These are phyloP conservation scores for Sphaerosporella brunnea DNA, from an alignment of 495 filamentous ascomycete species.

Conservation along the genomic window DNA sequence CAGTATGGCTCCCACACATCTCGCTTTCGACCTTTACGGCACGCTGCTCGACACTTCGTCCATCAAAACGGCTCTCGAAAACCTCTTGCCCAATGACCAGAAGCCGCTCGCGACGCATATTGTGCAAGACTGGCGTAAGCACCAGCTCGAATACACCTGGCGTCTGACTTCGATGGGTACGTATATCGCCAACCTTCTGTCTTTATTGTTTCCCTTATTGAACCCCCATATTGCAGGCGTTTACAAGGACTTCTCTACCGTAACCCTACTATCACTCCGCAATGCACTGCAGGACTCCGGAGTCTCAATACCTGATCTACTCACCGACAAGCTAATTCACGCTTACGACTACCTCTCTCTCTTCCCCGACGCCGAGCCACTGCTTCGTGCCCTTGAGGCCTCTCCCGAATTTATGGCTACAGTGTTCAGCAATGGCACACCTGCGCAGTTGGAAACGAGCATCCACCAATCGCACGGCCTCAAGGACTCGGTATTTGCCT, in stretches of 20 bases:
- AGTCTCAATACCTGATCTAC: constrained; percentile 24
- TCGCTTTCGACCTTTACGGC: constrained; percentile 65
- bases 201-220: too few species aligned
- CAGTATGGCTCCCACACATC: too few species aligned
- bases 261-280: constrained; percentile 44
- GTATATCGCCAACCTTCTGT: too few species aligned
- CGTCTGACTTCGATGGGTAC: constrained; percentile 62
- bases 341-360: constrained; percentile 51
- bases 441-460: background rate
- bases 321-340: constrained; percentile 36
- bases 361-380: constrained; percentile 48
- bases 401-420: background rate
- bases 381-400: constrained; percentile 30
- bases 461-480: background rate
- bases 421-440: background rate
- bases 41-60: constrained; percentile 54
- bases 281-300: constrained; percentile 44
- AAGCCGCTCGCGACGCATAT: constrained; percentile 34
- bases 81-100: constrained; percentile 35
- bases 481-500: background rate
- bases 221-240: too few species aligned
- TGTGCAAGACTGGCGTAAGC: constrained; percentile 39
- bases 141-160: constrained; percentile 74
- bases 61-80: constrained; percentile 34
- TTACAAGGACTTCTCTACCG: constrained; percentile 47